Percentiles rank a stretch among this genome's conserved stretches.
phyloP scores from a whole-genome alignment of 2,329 filamentous ascomycete genomes.

The Alternaria postmessia region DNA sequence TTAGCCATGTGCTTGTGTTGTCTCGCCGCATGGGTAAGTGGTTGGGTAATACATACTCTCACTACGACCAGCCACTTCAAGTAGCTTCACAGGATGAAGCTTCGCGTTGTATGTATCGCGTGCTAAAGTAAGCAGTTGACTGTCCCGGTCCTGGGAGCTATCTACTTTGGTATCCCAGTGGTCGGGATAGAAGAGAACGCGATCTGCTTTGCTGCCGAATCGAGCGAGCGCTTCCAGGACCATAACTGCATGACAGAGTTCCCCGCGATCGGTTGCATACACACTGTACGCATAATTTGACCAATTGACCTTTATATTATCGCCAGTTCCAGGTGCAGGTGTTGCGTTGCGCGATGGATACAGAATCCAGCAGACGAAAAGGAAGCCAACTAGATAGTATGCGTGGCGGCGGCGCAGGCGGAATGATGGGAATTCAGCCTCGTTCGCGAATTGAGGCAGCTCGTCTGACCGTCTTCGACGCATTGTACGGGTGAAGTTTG shows the following conservation, averaged over 20 bases:
- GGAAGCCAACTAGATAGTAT: constrained; percentile 35
- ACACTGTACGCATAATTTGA: constrained; percentile 53
- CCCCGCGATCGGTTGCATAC: constrained; percentile 54
- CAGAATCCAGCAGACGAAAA: constrained; percentile 41
- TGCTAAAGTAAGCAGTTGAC: constrained; percentile 59
- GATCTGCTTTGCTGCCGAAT: constrained; percentile 55
- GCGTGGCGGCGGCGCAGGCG: constrained; percentile 41
- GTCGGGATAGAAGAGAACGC: constrained; percentile 56
- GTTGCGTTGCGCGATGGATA: constrained; percentile 26
- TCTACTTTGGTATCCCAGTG: constrained; percentile 48
- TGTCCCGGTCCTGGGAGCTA: constrained; percentile 46
- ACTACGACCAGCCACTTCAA: constrained; percentile 45
- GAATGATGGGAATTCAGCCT: constrained; percentile 23
- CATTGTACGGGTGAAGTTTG: constrained; percentile 32
- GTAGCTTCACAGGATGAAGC: constrained; percentile 57
- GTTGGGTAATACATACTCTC: constrained; percentile 36
- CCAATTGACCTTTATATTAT: constrained; percentile 45
- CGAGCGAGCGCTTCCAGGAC: constrained; percentile 55
- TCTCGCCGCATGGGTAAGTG: constrained; percentile 12
- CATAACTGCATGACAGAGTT: constrained; percentile 56
- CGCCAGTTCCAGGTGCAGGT: constrained; percentile 11
- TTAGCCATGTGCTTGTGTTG: constrained; percentile 23
- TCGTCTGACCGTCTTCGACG: constrained; percentile 46
- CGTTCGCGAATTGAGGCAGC: constrained; percentile 41
- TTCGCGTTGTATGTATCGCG: constrained; percentile 60